phyloP scores from a whole-genome alignment of 2,329 filamentous ascomycete genomes.

The Aotearoamyces nothofagi region DNA sequence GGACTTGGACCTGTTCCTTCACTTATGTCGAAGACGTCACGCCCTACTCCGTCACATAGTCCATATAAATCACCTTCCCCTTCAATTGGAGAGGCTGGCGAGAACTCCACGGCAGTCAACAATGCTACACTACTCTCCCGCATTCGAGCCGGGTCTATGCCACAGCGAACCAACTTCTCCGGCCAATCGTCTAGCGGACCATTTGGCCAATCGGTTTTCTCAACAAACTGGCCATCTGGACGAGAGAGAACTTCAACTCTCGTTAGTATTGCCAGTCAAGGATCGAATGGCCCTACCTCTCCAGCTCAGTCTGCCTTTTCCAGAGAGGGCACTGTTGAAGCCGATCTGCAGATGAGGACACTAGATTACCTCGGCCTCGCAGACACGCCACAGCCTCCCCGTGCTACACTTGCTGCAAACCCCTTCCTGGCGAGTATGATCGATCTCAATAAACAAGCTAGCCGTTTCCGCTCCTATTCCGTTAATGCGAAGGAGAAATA shows the following conservation, averaged over 20 bases:
- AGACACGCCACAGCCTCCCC: conserved; percentile 74
- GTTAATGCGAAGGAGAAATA: conserved; percentile 99
- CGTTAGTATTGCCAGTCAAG: conserved; percentile 67
- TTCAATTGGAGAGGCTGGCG: conserved; percentile 30
- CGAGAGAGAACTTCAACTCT: conserved; percentile 79
- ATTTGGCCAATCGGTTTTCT: conserved; percentile 82
- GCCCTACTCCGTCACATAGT: conserved; percentile 74
- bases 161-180: conserved; percentile 61
- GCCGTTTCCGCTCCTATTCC: conserved; percentile 89
- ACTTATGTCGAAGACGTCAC: conserved; percentile 60
- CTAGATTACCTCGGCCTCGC: conserved; percentile 91
- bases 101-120: conserved; percentile 28
- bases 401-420: conserved; percentile 55
- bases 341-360: conserved; percentile 76
- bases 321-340: conserved; percentile 69
- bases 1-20: conserved; percentile 29
- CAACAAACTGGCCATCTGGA: conserved; percentile 67
- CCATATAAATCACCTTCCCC: conserved; percentile 62
- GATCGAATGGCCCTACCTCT: conserved; percentile 80
- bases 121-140: conserved; percentile 69
- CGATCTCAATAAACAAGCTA: conserved; percentile 63
- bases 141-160: conserved; percentile 85
- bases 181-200: conserved; percentile 42
- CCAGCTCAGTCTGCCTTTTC: conserved; percentile 79
- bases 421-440: conserved; percentile 63